These are phyloP conservation scores for Zygosaccharomyces pseudorouxii DNA, from an alignment of 805 yeast species.

Conservation along the genomic window DNA sequence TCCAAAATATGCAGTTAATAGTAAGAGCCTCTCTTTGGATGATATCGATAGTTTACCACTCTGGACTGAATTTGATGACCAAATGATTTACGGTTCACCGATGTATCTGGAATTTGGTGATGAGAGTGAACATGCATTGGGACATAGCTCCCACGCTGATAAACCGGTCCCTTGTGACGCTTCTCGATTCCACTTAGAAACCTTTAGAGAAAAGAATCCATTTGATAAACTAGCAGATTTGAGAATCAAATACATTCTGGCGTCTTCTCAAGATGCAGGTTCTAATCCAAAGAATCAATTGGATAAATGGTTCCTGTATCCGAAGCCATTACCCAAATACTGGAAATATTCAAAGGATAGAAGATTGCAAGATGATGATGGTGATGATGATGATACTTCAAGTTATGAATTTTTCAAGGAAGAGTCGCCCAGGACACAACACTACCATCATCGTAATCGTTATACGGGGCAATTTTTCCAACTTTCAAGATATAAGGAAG, in stretches of 20 bases:
- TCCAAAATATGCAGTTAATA: not conserved
- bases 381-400: slow-evolving; percentile 6
- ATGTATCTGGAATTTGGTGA: slow-evolving; percentile 27
- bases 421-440: not conserved
- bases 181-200: slow-evolving; percentile 11
- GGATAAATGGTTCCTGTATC: slow-evolving; percentile 70
- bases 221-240: slow-evolving; percentile 38
- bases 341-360: slow-evolving; percentile 39
- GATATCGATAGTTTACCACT: slow-evolving; percentile 32
- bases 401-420: slow-evolving; percentile 6
- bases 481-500: slow-evolving; percentile 28
- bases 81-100: slow-evolving; percentile 33
- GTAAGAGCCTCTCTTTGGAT: slow-evolving; percentile 24
- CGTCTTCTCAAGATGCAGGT: slow-evolving; percentile 60
- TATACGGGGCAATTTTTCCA: slow-evolving; percentile 38
- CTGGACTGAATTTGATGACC: slow-evolving; percentile 29
- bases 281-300: slow-evolving; percentile 69
- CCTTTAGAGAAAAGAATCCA: slow-evolving; percentile 15
- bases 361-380: slow-evolving; percentile 18
- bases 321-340: slow-evolving; percentile 55
- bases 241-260: slow-evolving; percentile 59
- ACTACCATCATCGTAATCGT: slow-evolving; percentile 15
- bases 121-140: slow-evolving; percentile 12
- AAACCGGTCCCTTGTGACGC: slow-evolving; percentile 17
- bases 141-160: slow-evolving; percentile 9